phyloP scores from a whole-genome alignment of 495 filamentous ascomycete species.

The Neurospora tetrasperma region DNA sequence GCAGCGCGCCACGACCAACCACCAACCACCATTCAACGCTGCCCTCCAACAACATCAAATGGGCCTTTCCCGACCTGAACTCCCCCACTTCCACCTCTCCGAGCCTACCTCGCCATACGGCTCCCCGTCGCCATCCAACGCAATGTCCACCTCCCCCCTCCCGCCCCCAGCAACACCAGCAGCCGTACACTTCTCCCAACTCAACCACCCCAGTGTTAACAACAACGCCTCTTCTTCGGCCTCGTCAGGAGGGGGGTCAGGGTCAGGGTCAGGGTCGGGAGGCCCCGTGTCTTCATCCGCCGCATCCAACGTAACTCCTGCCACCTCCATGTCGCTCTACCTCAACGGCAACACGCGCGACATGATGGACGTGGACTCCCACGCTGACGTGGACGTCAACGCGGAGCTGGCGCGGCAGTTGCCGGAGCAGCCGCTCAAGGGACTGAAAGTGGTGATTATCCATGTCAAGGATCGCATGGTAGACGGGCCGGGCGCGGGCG shows the following conservation, averaged over 20 bases:
- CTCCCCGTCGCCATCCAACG: neutral
- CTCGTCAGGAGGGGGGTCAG: neutral
- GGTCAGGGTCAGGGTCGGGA: neutral
- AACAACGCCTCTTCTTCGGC: neutral
- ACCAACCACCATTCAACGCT: neutral
- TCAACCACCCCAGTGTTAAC: neutral
- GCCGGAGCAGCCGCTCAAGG: conserved; percentile 26
- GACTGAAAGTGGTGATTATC: conserved; percentile 62
- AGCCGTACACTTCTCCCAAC: neutral
- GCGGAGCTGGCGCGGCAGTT: neutral
- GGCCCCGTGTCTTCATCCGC: neutral
- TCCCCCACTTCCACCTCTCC: neutral
- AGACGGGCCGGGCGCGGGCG: conserved; percentile 48
- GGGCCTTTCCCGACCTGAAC: neutral
- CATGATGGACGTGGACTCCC: neutral
- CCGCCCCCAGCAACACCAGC: neutral
- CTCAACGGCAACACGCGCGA: neutral
- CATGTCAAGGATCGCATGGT: conserved; percentile 69
- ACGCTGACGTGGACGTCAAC: neutral
- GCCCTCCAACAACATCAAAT: neutral
- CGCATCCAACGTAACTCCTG: neutral
- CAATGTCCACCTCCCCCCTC: neutral
- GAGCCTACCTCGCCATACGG: neutral
- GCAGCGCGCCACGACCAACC: neutral
- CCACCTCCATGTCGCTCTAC: neutral